Percentiles rank a stretch among this genome's conserved stretches.
These are phyloP conservation scores for Lantana camara DNA, from an alignment of 257 asterid species.

Conservation along the genomic window DNA sequence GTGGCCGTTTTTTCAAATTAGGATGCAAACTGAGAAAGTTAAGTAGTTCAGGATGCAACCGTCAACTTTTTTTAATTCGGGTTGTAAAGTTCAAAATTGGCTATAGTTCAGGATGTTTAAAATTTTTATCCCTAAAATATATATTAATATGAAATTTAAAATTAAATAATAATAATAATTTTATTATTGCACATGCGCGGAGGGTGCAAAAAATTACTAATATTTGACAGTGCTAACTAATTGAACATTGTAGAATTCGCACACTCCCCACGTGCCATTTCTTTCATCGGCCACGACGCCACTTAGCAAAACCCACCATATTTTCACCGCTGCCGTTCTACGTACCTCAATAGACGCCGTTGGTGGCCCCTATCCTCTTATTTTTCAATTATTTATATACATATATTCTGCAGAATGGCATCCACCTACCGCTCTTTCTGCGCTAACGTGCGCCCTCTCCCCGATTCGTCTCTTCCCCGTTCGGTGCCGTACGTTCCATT, in stretches of 20 bases:
- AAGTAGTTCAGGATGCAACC: too few relatives aligned
- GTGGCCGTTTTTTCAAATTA: too few relatives aligned
- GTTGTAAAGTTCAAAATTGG: too few relatives aligned
- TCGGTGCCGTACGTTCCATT: conserved; percentile 38
- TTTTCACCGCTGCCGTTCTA: conserved; percentile 14
- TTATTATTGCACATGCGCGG: too few relatives aligned
- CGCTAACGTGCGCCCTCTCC: conserved; percentile 26
- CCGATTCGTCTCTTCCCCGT: conserved; percentile 29
- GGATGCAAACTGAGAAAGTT: too few relatives aligned
- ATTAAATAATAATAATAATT: too few relatives aligned
- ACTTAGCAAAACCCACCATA: background rate
- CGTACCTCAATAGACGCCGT: conserved; percentile 23
- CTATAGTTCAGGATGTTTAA: too few relatives aligned
- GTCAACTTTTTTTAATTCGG: too few relatives aligned
- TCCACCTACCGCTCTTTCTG: conserved; percentile 34
- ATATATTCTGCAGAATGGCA: conserved; percentile 34
- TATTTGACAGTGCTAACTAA: background rate
- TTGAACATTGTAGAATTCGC: background rate
- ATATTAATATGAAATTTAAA: too few relatives aligned
- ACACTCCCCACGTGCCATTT: conserved; percentile 3
- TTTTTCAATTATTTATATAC: background rate
- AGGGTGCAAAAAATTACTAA: too few relatives aligned
- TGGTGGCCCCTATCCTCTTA: background rate
- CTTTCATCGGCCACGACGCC: background rate
- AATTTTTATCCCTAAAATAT: too few relatives aligned